phyloP scores from a whole-genome alignment of 2,329 filamentous ascomycete genomes.

The Magnaporthiopsis rhizophila region DNA sequence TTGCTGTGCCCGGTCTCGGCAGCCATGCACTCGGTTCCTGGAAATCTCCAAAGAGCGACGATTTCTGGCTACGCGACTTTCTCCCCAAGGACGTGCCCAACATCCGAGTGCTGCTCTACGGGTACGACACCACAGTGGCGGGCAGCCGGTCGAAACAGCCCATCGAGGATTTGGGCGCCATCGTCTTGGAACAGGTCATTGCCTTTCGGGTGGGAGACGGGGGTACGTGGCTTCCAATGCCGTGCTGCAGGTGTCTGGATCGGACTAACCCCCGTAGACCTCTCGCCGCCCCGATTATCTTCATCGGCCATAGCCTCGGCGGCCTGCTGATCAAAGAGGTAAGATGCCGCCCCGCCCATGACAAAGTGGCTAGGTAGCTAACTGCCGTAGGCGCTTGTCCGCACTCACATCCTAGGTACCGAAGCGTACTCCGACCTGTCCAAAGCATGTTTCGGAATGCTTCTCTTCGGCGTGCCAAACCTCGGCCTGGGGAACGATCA shows the following conservation, averaged over 20 bases:
- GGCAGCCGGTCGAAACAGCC: slow-evolving; percentile 15
- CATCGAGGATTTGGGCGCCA: background rate
- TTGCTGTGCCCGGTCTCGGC: slow-evolving; percentile 22
- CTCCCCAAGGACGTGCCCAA: slow-evolving; percentile 17
- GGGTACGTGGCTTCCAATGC: background rate
- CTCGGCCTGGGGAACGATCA: slow-evolving; percentile 16
- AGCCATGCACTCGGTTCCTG: slow-evolving; percentile 22
- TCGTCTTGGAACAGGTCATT: background rate
- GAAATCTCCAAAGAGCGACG: slow-evolving; percentile 16
- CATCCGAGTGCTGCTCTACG: slow-evolving; percentile 20
- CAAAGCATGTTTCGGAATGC: slow-evolving; percentile 15
- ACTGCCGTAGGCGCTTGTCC: slow-evolving; percentile 1
- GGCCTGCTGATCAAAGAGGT: slow-evolving; percentile 21
- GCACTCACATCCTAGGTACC: slow-evolving; percentile 1
- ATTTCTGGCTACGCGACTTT: slow-evolving; percentile 23
- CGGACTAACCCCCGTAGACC: slow-evolving; percentile 11
- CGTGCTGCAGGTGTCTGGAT: slow-evolving; percentile 8
- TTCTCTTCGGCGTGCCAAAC: slow-evolving; percentile 23
- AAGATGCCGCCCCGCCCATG: slow-evolving; percentile 2
- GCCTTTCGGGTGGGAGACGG: background rate
- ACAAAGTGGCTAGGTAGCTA: background rate
- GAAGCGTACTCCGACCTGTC: slow-evolving; percentile 9
- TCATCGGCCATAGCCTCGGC: slow-evolving; percentile 20
- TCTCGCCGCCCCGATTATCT: slow-evolving; percentile 15
- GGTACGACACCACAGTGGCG: slow-evolving; percentile 20